Conservation (phyloP, 495 filamentous ascomycete genomes). For the Chaetomium cochliodes region DNA sequence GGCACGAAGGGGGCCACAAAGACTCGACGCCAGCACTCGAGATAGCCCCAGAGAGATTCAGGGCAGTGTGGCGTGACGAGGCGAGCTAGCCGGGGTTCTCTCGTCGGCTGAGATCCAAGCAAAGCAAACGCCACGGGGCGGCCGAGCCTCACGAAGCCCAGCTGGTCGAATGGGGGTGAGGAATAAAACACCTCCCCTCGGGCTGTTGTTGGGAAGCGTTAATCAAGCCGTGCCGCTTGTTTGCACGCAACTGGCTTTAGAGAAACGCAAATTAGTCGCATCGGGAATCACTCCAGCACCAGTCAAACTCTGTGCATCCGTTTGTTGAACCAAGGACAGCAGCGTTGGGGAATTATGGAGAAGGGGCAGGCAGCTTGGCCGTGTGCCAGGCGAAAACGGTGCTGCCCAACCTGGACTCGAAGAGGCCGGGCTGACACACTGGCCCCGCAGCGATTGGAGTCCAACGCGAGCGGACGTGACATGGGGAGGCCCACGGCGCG, state of each 20-base stretch:
- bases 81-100: slow-evolving; percentile 21
- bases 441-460: slow-evolving; percentile 18
- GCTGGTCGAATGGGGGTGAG: not conserved
- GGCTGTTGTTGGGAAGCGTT: slow-evolving; percentile 3
- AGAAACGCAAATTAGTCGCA: not conserved
- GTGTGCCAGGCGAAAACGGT: slow-evolving; percentile 13
- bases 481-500: not conserved
- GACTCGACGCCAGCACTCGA: slow-evolving; percentile 12
- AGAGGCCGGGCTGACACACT: slow-evolving; percentile 6
- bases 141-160: slow-evolving; percentile 17
- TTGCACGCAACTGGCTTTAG: slow-evolving; percentile 3
- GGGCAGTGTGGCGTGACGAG: slow-evolving; percentile 25
- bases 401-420: slow-evolving; percentile 22
- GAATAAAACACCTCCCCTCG: not conserved
- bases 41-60: slow-evolving; percentile 8
- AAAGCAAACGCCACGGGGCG: slow-evolving; percentile 20
- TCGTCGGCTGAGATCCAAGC: slow-evolving; percentile 25
- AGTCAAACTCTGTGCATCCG: slow-evolving; percentile 1
- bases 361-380: slow-evolving; percentile 12
- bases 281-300: slow-evolving; percentile 6
- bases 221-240: slow-evolving; percentile 3
- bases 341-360: slow-evolving; percentile 14
- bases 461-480: slow-evolving; percentile 12
- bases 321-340: slow-evolving; percentile 2
- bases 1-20: slow-evolving; percentile 2